Base-by-base conservation (phyloP, 768 basidiomycete genomes). In the Clitopilus hobsonii region DNA sequence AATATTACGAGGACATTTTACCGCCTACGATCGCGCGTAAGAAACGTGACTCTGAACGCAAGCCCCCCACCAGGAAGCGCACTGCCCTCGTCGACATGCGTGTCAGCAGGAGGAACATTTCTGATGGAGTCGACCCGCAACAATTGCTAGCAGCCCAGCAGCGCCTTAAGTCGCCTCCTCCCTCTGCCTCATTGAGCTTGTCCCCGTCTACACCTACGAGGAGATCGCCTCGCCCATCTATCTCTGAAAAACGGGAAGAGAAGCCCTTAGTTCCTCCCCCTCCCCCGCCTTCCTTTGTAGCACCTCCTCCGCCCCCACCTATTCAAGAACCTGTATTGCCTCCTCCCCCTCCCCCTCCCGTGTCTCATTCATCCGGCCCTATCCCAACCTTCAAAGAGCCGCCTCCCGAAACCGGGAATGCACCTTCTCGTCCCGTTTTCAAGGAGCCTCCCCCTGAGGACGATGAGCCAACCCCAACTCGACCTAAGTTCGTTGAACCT, bases 41-140 rank as follows among this genome's bases (percentile, higher is more conserved):
- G 76, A 91, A 88, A 63, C 85, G 86, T 22, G 93, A 95, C 63
- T 87, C 91, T 0, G 93, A 91, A 60, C 85, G 94, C 47, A 90
- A 86, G 57, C 76, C 90, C 45, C 94, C 91, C 11, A 65, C 85
- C 22, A 80, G 94, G 38, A 95, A 94, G 65, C 89, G 91, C 53
- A 96, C 94, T 2, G 88, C 89, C 0, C 86, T 87, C 0, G 73
- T 95, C 47, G 94, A 97, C 67, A 88, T 94, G 85, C 87, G 94
- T 48, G 78, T 92, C 68, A 92, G 87, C 60, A 80, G 94, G 58
- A 83, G 84, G 60, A 80, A 80, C 54, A 83, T 96, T 53, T 87
- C 89, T 2, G 78, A 82, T 2, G 88, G 85, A 23, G 79, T 80
- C 3, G 88, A 93, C 58, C 73, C 83, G 2, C 77, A 83, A 57